Evolutionary conservation across 2,329 filamentous ascomycete genomes (phyloP), one percentile per base, ranked within the genome.

Genomic region (Sporothrix mexicana): DNA sequence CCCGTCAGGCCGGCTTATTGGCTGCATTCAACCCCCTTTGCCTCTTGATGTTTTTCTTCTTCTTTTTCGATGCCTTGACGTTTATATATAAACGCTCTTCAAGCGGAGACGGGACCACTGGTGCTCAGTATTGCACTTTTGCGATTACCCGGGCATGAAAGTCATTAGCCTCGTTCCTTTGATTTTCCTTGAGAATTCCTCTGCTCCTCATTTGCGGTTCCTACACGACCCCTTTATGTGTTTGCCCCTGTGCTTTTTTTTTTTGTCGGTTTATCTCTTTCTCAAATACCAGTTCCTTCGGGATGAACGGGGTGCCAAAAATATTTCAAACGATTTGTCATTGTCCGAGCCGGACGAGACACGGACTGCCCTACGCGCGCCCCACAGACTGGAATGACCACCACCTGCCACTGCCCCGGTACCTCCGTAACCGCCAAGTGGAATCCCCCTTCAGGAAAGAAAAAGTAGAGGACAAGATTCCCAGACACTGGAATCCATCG

Each of bases 281-380:
- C 8, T 55, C 30, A 36, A 36, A 36, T 30, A n/a, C 6, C n/a
- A 17, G 4, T 23, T 17, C 74, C 73, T 69, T 43, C 45, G 43
- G 45, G 41, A 9, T 15, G 45, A 30, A 67, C 7, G 20, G 13
- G 57, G 51, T 9, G 15, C n/a, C 13, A 20, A 45, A 71, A 47
- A 43, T 69, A 74, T 73, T 74, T 13, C 25, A 47, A 30, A 70
- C 43, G 64, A 73, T 73, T 73, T 73, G 71, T 70, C 71, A 70
- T 64, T 74, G 74, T 75, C 74, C 53, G 36, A 43, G 51, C 62
- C 47, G 62, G 43, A 45, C 53, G 17, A 69, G 17, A 20, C n/a
- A 55, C 66, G 47, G 66, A 13, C 47, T 67, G 43, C 45, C 45
- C 64, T 67, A 25, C 64, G 15, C 62, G 20, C 23, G 20, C 64